phyloP scores from a whole-genome alignment of 2,329 filamentous ascomycete species.

The Tolypocladium inflatum region DNA sequence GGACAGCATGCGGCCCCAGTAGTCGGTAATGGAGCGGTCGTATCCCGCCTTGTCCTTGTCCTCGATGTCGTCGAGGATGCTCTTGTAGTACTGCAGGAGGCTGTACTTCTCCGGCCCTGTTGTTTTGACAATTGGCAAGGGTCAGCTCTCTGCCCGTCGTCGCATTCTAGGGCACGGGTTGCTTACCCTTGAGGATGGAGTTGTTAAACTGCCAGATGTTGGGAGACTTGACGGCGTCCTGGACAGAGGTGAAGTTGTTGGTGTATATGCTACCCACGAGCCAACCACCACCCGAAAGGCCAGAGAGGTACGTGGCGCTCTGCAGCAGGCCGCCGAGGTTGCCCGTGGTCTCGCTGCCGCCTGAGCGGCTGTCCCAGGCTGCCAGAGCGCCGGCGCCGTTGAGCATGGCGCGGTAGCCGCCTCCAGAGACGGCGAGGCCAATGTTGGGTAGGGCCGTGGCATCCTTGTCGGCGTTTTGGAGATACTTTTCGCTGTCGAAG shows the following conservation, averaged over 20 bases:
- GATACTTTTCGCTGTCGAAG: constrained; percentile 68
- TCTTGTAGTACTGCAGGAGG: constrained; percentile 27
- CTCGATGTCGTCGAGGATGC: constrained; percentile 23
- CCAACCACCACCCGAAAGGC: constrained; percentile 78
- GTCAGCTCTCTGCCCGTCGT: background rate
- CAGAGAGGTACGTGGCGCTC: constrained; percentile 69
- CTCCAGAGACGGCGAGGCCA: constrained; percentile 70
- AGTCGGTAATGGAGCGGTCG: constrained; percentile 68
- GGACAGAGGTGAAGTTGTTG: constrained; percentile 70
- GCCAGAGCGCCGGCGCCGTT: constrained; percentile 72
- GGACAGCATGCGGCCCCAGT: constrained; percentile 78
- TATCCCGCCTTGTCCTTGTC: constrained; percentile 31
- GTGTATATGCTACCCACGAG: constrained; percentile 70
- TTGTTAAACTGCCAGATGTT: constrained; percentile 31
- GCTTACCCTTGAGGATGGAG: constrained; percentile 28
- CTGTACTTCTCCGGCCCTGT: constrained; percentile 25
- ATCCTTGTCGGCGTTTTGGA: constrained; percentile 30
- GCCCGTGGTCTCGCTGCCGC: constrained; percentile 34
- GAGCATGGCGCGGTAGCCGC: constrained; percentile 79
- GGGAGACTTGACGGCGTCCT: constrained; percentile 23
- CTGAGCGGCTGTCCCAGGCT: constrained; percentile 68
- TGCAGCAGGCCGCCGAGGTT: constrained; percentile 77
- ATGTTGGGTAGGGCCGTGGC: constrained; percentile 42
- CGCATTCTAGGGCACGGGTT: background rate
- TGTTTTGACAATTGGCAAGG: background rate